Base-by-base conservation (phyloP, 768 basidiomycete genomes). In the Lactifluus echinatus region DNA sequence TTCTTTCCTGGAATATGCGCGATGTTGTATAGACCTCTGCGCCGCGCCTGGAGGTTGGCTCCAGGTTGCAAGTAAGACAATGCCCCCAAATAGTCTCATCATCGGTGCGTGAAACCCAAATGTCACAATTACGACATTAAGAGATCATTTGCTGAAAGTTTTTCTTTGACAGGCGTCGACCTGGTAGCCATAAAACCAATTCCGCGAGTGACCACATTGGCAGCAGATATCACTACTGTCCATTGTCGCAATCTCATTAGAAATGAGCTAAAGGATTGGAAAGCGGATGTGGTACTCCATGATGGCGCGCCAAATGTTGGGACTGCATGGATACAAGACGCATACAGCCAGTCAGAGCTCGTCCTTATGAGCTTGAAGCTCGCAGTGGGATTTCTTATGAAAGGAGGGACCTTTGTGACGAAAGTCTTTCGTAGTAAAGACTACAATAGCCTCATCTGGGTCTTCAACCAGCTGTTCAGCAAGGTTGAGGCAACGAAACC, bases 241-340 rank as follows among this genome's bases (percentile, higher is more conserved):
- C 83, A 88, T 50, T 99, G 96, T 72, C 86, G 96, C 44, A 84
- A 86, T 66, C 80, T 87, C 55, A 82, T 99, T 56, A 83, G 90
- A 55, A 75, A 76, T 23, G 92, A 96, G 70, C 74, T 98, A 61
- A 97, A 98, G 70, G 93, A 97, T 69, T 99, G 96, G 96, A 95
- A 93, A 73, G 96, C 96, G 19, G 96, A 99, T 68, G 83, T 98
- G 52, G 93, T 99, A 14, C 81, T 99, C 56, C 96, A 99, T 69
- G 96, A 99, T 71, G 96, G 96, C 75, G 96, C 96, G 39, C 96
- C 96, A 23, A 99, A 99, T 70, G 96, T 99, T 70, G 96, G 96
- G 76, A 91, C 92, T 11, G 96, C 96, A 12, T 99, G 96, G 96
- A 82, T 97, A 63, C 96, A 98, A 70, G 96, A 99, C 72, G 96